Conservation (phyloP, 805 yeast species). For the Dipodascus geniculatus region DNA sequence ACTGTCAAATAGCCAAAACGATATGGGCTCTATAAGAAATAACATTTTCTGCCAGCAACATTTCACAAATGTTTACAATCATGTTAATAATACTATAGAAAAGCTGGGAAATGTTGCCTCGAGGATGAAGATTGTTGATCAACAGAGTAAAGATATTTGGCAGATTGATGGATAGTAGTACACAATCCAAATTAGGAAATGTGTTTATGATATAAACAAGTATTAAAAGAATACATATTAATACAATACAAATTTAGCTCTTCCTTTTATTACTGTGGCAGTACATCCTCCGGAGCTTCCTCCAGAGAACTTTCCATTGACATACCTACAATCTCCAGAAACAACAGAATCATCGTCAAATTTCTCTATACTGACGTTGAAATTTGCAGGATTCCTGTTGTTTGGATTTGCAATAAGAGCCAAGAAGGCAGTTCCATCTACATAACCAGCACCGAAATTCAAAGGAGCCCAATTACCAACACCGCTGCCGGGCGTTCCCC, state of each 20-base stretch:
- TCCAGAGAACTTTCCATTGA: slow-evolving; percentile 62
- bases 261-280: slow-evolving; percentile 74
- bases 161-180: slow-evolving; percentile 1
- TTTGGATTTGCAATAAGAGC: slow-evolving; percentile 94
- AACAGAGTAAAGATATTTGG: slow-evolving; percentile 22
- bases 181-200: neutral
- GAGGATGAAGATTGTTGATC: slow-evolving; percentile 25
- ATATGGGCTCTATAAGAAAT: slow-evolving; percentile 24
- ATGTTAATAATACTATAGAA: slow-evolving; percentile 37
- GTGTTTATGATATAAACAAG: slow-evolving; percentile 10
- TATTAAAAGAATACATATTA: slow-evolving; percentile 13
- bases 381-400: slow-evolving; percentile 57
- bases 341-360: slow-evolving; percentile 43
- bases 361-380: slow-evolving; percentile 68
- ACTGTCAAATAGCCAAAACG: slow-evolving; percentile 14
- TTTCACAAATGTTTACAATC: slow-evolving; percentile 39
- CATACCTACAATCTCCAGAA: slow-evolving; percentile 70
- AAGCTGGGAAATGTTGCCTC: slow-evolving; percentile 43
- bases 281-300: slow-evolving; percentile 89
- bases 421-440: slow-evolving; percentile 62
- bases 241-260: slow-evolving; percentile 74
- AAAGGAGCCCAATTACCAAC: slow-evolving; percentile 98
- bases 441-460: slow-evolving; percentile 84
- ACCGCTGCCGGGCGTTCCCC: slow-evolving; percentile 75
- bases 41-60: slow-evolving; percentile 37